Conservation (phyloP, 495 filamentous ascomycete species). For the Podospora comata region DNA sequence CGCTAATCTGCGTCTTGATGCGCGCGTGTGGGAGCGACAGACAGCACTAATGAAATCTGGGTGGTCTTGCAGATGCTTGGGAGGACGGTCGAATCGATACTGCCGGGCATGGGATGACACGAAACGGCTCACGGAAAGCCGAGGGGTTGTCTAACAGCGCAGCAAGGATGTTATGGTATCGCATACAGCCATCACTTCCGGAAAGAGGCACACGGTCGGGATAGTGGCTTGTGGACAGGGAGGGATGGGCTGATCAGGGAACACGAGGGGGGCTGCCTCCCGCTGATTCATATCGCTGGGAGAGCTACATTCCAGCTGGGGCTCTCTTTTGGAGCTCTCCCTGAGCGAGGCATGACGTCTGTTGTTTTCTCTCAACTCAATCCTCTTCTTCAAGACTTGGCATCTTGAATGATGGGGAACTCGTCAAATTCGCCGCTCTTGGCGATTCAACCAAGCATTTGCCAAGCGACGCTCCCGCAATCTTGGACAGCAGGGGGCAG, state of each 20-base stretch:
- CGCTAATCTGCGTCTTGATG: background rate
- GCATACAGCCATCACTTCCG: constrained; percentile 1
- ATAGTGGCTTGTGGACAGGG: background rate
- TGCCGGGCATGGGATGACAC: background rate
- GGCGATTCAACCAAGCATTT: background rate
- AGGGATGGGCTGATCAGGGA: background rate
- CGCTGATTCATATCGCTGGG: background rate
- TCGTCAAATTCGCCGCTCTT: background rate
- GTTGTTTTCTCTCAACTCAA: background rate
- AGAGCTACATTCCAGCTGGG: background rate
- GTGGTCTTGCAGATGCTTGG: background rate
- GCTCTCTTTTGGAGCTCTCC: background rate
- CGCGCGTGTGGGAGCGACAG: background rate
- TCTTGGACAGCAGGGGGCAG: background rate
- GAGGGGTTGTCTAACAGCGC: background rate
- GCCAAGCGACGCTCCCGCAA: background rate
- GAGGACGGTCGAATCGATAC: constrained; percentile 3
- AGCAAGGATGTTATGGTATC: background rate
- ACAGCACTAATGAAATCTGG: constrained; percentile 4
- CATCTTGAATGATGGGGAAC: background rate
- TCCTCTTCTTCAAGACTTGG: background rate
- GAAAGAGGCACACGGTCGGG: constrained; percentile 1
- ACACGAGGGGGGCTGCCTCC: constrained; percentile 2
- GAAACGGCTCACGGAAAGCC: background rate
- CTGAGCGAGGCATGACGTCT: background rate